A percentile compares a stretch with the other conserved stretches of the same genome.
Evolutionary conservation across 2,329 filamentous ascomycete species (phyloP).

Genomic region (Graphilbum fragrans): DNA sequence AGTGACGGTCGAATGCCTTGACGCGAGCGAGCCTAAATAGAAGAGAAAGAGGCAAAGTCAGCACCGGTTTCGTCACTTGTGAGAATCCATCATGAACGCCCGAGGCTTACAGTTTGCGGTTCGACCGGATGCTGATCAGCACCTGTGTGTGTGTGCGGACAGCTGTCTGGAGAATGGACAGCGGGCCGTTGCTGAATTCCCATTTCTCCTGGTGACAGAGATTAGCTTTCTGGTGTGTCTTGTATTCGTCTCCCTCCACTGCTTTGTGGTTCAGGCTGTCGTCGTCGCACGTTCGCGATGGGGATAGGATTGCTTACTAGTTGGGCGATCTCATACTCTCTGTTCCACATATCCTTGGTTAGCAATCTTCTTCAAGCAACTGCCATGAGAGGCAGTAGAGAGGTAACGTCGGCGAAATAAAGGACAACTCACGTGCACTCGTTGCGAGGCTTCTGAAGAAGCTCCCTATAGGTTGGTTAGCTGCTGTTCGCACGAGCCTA

Average conservation of each 20-base stretch:
- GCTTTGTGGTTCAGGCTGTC: too few species aligned
- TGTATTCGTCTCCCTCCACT: neutral
- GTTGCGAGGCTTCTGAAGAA: constrained; percentile 12
- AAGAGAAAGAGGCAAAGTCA: neutral
- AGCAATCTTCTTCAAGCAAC: neutral
- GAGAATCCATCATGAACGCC: neutral
- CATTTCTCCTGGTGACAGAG: constrained; percentile 28
- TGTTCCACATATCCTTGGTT: too few species aligned
- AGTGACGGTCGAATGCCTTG: constrained; percentile 97
- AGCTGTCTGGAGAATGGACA: constrained; percentile 93
- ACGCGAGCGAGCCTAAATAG: constrained; percentile 60
- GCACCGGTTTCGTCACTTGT: too few species aligned
- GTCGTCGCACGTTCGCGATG: too few species aligned
- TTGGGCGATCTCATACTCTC: constrained; percentile 82
- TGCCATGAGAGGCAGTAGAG: neutral
- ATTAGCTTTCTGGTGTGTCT: neutral
- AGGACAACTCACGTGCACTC: constrained; percentile 10
- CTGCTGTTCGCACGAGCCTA: neutral
- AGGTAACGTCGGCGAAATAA: neutral
- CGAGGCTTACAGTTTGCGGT: constrained; percentile 75
- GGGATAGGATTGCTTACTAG: constrained; percentile 22
- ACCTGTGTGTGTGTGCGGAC: constrained; percentile 92
- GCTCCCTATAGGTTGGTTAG: constrained; percentile 6
- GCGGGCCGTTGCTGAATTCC: constrained; percentile 39
- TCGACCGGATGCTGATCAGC: constrained; percentile 94